Base-by-base conservation (phyloP, 2,329 filamentous ascomycete species). In the Phyllosticta citriasiana region DNA sequence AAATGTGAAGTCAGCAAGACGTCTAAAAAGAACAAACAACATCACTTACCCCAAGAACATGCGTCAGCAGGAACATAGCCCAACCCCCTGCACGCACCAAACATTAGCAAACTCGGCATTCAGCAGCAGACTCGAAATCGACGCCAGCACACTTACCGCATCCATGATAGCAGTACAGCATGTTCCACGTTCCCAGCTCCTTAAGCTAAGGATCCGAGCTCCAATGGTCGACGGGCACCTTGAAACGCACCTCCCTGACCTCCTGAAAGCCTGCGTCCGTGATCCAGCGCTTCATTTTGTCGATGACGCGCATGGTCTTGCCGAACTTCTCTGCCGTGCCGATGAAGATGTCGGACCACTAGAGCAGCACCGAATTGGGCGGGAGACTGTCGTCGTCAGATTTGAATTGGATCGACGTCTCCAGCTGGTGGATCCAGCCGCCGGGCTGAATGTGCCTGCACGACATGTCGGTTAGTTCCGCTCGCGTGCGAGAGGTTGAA, bases 191-290 rank as follows among this genome's bases (percentile, higher is more conserved):
- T 0, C 81, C 81, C 1, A 82, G 67, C 57, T 82, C 77, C 66
- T 83, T 84, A 56, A 79, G 74, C 25, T 77, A 76, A 80, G 65
- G 65, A 26, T 70, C 66, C 2, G 61, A 63, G 14, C 66, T 62
- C 68, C 67, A 71, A 1, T 64, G 63, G 1, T 67, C 67, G 24
- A 70, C 63, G 0, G 67, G 65, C 74, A 79, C 4, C 53, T 70
- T 70, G 63, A 63, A 68, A 9, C 79, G 66, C 2, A 74, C 70
- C 66, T 83, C 78, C 0, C 70, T 70, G 0, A 85, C 77, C 59
- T 83, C 76, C 55, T 75, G 71, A 64, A 85, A 85, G 1, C 83
- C 83, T 0, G 78, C 80, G 9, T 79, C 78, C 2, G 72, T 70
- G 65, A 84, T 74, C 60, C 77, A 75, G 51, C 72, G 68, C 63